These are phyloP conservation scores for Astrocystis sublimbata DNA, from an alignment of 495 filamentous ascomycete species.

Conservation along the genomic window DNA sequence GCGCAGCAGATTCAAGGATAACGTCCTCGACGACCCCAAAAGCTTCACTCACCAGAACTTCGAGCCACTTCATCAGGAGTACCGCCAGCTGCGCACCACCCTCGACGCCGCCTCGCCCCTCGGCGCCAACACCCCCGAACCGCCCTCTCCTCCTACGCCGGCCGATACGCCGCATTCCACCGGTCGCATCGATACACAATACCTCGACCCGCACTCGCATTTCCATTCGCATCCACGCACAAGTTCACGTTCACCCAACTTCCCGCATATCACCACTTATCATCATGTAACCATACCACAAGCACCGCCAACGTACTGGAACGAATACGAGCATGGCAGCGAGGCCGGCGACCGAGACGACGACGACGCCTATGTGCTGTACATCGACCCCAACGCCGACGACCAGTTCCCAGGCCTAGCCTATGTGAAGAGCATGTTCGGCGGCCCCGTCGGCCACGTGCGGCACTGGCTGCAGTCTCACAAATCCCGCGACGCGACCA, in stretches of 20 bases:
- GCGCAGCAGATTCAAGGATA: constrained; percentile 57
- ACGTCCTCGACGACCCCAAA: constrained; percentile 57
- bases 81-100: constrained; percentile 55
- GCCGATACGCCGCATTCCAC: constrained; percentile 11
- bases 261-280: no score
- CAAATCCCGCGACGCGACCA: not conserved
- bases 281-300: not conserved
- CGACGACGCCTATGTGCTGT: constrained; percentile 56
- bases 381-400: constrained; percentile 55
- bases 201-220: no score
- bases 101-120: constrained; percentile 45
- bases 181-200: no score
- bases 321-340: constrained; percentile 65
- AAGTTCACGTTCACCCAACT: no score
- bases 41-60: constrained; percentile 65
- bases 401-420: constrained; percentile 49
- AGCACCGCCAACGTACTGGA: constrained; percentile 53
- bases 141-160: constrained; percentile 22
- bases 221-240: no score
- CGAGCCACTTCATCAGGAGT: constrained; percentile 53
- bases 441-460: constrained; percentile 45
- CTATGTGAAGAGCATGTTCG: constrained; percentile 43
- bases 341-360: constrained; percentile 50
- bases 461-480: constrained; percentile 42
- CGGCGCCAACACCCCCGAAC: constrained; percentile 17